These are phyloP conservation scores for Eucalyptus polybractea DNA, from an alignment of 345 rosid species.

Conservation along the genomic window DNA sequence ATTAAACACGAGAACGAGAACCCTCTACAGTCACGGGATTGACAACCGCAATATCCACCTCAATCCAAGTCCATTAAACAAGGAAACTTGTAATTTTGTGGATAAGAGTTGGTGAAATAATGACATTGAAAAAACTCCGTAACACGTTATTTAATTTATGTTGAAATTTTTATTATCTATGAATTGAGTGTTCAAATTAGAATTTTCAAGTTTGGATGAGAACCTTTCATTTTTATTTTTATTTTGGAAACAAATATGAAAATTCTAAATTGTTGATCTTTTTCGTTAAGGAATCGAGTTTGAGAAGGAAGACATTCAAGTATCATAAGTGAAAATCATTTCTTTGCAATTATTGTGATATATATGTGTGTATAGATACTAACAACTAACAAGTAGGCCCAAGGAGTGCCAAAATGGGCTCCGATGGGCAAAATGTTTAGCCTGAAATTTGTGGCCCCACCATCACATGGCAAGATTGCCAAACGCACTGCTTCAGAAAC, in stretches of 20 bases:
- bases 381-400: background rate
- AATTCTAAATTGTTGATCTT: background rate
- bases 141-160: background rate
- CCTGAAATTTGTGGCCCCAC: background rate
- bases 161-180: background rate
- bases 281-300: background rate
- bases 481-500: background rate
- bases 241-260: background rate
- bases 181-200: background rate
- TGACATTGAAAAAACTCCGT: background rate
- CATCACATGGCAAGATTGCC: background rate
- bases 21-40: background rate
- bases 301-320: background rate
- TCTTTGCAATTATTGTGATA: background rate
- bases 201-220: background rate
- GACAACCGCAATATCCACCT: background rate
- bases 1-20: background rate
- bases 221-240: no score
- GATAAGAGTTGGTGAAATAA: background rate
- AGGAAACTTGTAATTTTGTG: background rate
- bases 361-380: background rate
- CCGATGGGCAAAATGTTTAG: background rate
- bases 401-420: background rate
- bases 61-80: no score
- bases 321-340: background rate